Base-by-base conservation (phyloP, 1,284 basidiomycete species). In the Apiotrichum siamense region DNA sequence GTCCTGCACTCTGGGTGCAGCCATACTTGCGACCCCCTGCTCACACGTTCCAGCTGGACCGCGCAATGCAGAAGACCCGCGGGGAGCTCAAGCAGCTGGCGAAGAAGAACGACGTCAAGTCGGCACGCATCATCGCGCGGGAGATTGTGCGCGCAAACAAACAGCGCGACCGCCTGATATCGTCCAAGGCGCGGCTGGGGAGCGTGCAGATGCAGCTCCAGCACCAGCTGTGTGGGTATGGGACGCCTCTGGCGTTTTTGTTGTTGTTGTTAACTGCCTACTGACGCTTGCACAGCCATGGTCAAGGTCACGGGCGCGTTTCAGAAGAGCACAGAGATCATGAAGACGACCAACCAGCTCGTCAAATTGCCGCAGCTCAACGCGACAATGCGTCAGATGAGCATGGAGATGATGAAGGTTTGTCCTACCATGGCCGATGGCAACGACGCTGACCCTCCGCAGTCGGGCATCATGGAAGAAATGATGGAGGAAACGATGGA, bases 361-460 rank as follows among this genome's bases (percentile, higher is more conserved):
- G 79, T 98, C 64, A 92, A 85, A 68, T 78, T 98, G 31, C 96
- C 96, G 17, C 89, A 98, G 70, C 83, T 98, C 48, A 88, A 84
- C 69, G 85, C 84, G 59, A 81, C 83, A 0, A 98, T 99, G 96
- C 82, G 91, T 26, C 87, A 97, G 67, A 94, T 98, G 91, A 89
- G 86, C 64, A 88, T 92, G 83, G 94, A 98, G 74, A 97, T 98
- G 92, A 97, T 89, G 60, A 97, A 97, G 82, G 90, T 87, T 54
- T 21, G 71, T 46, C 33, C n/a, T n/a, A n/a, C n/a, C n/a, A n/a
- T n/a, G 31, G 11, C 23, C 13, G 15, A 7, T 1, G 5, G 33
- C 31, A 15, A 44, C 15, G 7, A 4, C n/a, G 33, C 46, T 27
- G 17, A 23, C 24, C n/a, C 38, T 39, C 31, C 18, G 0, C 54